Percentiles rank a stretch among this genome's conserved stretches.
Evolutionary conservation across 176 grass and related monocot species (phyloP).

Genomic region (Microstegium vimineum): DNA sequence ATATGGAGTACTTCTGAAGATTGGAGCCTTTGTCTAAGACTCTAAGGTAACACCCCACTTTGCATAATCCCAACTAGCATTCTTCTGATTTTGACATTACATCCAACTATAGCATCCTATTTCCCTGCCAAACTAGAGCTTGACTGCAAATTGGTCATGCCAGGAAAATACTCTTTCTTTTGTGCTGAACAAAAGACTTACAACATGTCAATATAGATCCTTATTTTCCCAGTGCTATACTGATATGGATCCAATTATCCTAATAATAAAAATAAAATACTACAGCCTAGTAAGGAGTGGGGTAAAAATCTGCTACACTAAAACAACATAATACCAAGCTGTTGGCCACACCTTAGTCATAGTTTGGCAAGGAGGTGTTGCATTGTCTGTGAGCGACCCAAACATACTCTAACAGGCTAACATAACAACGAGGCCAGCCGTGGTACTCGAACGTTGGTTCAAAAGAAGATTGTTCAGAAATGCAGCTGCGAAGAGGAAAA

Average conservation of each 20-base stretch:
- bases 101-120: neutral
- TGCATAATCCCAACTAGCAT: neutral
- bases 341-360: too few relatives aligned
- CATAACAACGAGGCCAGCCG: neutral
- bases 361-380: neutral
- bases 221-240: neutral
- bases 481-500: neutral
- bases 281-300: neutral
- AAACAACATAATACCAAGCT: neutral
- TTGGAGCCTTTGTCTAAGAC: neutral
- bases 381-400: too few relatives aligned
- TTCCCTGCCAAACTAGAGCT: neutral
- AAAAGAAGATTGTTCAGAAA: neutral
- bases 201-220: neutral
- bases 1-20: neutral
- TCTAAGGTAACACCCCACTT: conserved; percentile 2
- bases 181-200: neutral
- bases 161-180: neutral
- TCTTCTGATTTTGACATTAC: neutral
- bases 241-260: neutral
- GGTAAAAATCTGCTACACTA: neutral
- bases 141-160: neutral
- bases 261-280: neutral
- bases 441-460: neutral
- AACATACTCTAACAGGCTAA: too few relatives aligned